Percentiles rank a stretch among this genome's conserved stretches.
Conservation (phyloP, 441 rosid species). For the Adansonia madagascariensis region DNA sequence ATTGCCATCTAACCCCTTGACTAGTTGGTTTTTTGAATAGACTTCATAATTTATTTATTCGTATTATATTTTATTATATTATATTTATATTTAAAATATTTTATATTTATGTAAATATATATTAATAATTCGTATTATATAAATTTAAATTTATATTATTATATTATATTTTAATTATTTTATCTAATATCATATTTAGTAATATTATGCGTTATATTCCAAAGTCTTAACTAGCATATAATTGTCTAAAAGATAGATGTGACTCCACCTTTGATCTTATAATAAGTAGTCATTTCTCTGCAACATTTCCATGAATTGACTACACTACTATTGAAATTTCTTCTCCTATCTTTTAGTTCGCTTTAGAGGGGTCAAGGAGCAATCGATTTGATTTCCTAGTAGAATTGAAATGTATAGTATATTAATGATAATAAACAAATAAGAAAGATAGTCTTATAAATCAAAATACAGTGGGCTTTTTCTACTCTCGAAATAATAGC, state of each 20-base stretch:
- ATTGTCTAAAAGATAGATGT: slow-evolving; percentile 33
- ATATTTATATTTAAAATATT: too few relatives aligned
- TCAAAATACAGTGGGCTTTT: background rate
- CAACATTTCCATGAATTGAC: slow-evolving; percentile 39
- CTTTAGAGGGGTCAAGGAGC: slow-evolving; percentile 18
- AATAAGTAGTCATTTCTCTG: slow-evolving; percentile 35
- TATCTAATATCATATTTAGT: too few relatives aligned
- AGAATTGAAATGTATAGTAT: background rate
- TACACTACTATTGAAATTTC: slow-evolving; percentile 29
- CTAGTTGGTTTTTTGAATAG: too few relatives aligned
- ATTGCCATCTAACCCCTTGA: background rate
- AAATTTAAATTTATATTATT: too few relatives aligned
- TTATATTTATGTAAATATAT: too few relatives aligned
- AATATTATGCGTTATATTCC: background rate
- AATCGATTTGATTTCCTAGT: slow-evolving; percentile 23
- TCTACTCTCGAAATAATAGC: background rate
- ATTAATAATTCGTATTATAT: too few relatives aligned
- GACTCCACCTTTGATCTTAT: slow-evolving; percentile 41
- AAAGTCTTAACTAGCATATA: background rate
- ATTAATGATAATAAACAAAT: background rate
- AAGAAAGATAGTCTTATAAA: background rate
- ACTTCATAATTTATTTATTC: too few relatives aligned
- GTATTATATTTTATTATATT: too few relatives aligned
- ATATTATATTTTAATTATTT: too few relatives aligned
- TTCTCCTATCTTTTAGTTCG: background rate